These are phyloP conservation scores for Apiospora aurea DNA, from an alignment of 2,329 filamentous ascomycete species.

Conservation along the genomic window DNA sequence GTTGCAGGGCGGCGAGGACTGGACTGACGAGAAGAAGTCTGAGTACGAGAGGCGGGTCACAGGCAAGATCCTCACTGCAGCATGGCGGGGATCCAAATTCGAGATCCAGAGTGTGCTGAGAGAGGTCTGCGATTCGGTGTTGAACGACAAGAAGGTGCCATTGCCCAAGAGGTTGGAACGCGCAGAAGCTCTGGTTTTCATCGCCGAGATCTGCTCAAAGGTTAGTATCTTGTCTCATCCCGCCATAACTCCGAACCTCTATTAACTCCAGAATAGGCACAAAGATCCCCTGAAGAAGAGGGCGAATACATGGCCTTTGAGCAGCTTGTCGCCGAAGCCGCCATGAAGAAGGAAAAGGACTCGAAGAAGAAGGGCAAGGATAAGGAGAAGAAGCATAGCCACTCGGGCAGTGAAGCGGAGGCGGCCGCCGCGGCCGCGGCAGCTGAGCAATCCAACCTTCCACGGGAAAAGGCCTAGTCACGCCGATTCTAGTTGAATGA, in stretches of 20 bases:
- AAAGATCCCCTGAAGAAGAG: conserved; percentile 92
- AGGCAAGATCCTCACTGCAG: conserved; percentile 96
- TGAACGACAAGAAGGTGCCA: conserved; percentile 80
- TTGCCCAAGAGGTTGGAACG: conserved; percentile 88
- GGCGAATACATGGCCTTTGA: conserved; percentile 99
- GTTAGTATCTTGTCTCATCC: conserved; percentile 56
- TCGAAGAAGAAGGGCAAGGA: conserved; percentile 72
- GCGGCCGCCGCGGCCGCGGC: conserved; percentile 27
- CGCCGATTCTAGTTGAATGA: not conserved
- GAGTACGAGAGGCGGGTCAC: conserved; percentile 97
- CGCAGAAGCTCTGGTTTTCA: conserved; percentile 86
- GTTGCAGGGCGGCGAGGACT: conserved; percentile 92
- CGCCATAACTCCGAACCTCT: not conserved
- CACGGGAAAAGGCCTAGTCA: conserved; percentile 33
- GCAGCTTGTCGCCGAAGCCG: conserved; percentile 94
- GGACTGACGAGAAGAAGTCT: conserved; percentile 96
- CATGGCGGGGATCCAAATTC: conserved; percentile 95
- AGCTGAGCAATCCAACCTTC: conserved; percentile 30
- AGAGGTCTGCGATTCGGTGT: conserved; percentile 89
- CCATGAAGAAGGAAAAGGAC: conserved; percentile 92
- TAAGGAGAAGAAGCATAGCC: conserved; percentile 49
- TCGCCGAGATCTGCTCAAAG: conserved; percentile 88
- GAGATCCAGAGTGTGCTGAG: conserved; percentile 96
- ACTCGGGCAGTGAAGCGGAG: not conserved
- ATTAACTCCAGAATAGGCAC: conserved; percentile 64